Conservation (phyloP, 768 basidiomycete genomes). For the Hygrocybe punicea region DNA sequence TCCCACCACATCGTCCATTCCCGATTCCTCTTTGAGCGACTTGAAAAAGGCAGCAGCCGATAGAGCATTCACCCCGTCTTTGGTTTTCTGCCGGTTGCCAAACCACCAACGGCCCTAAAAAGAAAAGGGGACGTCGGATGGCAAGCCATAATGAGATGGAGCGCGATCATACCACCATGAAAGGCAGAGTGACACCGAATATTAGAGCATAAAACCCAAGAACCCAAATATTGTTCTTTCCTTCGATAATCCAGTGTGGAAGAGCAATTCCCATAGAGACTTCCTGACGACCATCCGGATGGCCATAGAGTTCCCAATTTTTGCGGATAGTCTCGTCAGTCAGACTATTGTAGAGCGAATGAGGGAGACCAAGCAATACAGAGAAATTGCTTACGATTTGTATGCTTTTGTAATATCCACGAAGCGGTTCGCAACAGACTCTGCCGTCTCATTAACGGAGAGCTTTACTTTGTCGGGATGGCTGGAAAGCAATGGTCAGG, state of each 20-base stretch:
- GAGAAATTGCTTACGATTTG: slow-evolving; percentile 65
- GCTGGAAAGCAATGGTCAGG: slow-evolving; percentile 38
- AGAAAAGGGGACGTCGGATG: neutral
- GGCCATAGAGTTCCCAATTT: slow-evolving; percentile 85
- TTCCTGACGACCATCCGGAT: slow-evolving; percentile 96
- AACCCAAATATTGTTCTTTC: slow-evolving; percentile 88
- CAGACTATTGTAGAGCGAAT: slow-evolving; percentile 44
- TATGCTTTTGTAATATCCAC: slow-evolving; percentile 96
- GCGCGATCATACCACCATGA: slow-evolving; percentile 59
- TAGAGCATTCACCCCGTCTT: slow-evolving; percentile 79
- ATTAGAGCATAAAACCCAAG: slow-evolving; percentile 81
- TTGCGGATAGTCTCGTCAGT: slow-evolving; percentile 90
- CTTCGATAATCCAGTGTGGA: slow-evolving; percentile 89
- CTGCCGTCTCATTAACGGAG: slow-evolving; percentile 76
- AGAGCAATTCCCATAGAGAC: slow-evolving; percentile 92
- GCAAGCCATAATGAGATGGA: neutral
- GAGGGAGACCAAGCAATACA: neutral
- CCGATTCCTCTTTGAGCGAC: slow-evolving; percentile 73
- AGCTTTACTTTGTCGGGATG: slow-evolving; percentile 96
- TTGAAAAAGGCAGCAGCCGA: slow-evolving; percentile 91
- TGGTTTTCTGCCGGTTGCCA: slow-evolving; percentile 81
- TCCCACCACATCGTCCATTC: slow-evolving; percentile 66
- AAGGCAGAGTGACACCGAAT: slow-evolving; percentile 85
- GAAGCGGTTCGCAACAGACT: slow-evolving; percentile 81
- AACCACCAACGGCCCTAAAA: slow-evolving; percentile 94